Conservation (phyloP, 768 basidiomycete genomes). For the Auriculariales sp. region DNA sequence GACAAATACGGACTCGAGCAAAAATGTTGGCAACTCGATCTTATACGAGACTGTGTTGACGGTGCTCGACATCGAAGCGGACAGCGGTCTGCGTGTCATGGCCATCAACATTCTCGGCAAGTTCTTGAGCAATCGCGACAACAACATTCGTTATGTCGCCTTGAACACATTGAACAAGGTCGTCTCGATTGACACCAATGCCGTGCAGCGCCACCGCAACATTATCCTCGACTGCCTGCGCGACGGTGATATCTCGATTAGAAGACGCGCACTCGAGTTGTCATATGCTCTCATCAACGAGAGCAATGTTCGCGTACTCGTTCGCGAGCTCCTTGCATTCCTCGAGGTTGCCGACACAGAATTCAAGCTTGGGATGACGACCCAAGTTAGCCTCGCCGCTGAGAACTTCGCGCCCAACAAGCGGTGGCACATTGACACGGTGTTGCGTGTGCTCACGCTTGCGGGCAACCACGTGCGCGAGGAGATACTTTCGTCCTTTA, state of each 20-base stretch:
- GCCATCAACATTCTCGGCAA: conserved; percentile 99
- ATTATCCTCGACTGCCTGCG: conserved; percentile 98
- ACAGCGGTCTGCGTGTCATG: conserved; percentile 92
- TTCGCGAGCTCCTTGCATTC: conserved; percentile 87
- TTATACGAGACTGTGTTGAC: conserved; percentile 95
- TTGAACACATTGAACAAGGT: conserved; percentile 97
- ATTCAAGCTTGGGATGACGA: conserved; percentile 96
- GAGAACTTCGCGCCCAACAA: conserved; percentile 96
- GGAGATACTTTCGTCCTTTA: conserved; percentile 88
- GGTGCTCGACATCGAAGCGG: conserved; percentile 93
- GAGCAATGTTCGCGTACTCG: conserved; percentile 80
- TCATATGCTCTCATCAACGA: conserved; percentile 97
- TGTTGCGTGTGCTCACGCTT: conserved; percentile 79
- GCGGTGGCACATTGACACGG: conserved; percentile 98
- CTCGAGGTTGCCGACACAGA: conserved; percentile 97
- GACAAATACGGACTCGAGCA: conserved; percentile 95
- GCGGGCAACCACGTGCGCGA: conserved; percentile 97
- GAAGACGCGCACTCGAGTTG: conserved; percentile 88
- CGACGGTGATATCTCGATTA: conserved; percentile 98
- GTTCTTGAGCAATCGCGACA: conserved; percentile 93
- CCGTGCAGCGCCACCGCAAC: conserved; percentile 94
- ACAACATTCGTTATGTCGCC: conserved; percentile 97
- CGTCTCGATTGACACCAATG: conserved; percentile 93
- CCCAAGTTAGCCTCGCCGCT: conserved; percentile 89
- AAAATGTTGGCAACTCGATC: conserved; percentile 97